Base-by-base conservation (phyloP, 2,329 filamentous ascomycete genomes). In the Phoma sp. region DNA sequence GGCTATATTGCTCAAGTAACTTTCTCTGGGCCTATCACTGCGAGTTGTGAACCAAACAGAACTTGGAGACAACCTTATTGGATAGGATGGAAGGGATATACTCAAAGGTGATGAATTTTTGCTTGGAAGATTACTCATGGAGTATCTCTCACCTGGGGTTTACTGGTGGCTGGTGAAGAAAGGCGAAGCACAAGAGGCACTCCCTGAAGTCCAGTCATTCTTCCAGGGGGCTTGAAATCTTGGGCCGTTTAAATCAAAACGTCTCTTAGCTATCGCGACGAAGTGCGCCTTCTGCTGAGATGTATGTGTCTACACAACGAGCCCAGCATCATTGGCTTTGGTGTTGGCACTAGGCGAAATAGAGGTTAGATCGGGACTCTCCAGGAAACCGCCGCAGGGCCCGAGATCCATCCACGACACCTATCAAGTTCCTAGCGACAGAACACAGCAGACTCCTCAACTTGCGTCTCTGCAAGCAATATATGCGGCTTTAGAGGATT, bases 121-220 rank as follows among this genome's bases (percentile, higher is more conserved):
- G 32, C 13, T 10, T 11, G 18, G 4, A 11, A 2, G 35, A 13
- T 30, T 46, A 46, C 52, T 55, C 46, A 41, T 49, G 46, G 41
- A 46, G 46, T n/a, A 37, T 46, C 30, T 45, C n/a, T 14, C 36
- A n/a, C n/a, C 9, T 25, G 40, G 7, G 10, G 36, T 39, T 55
- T 41, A 55, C 52, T 41, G 46, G 51, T 29, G 14, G 37, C 14
- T 37, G 36, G 52, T 46, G 46, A 55, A 55, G 52, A 24, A 32
- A 18, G 52, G 52, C 52, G 46, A 46, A 55, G 52, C 32, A 30
- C 8, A 23, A 25, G 46, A 50, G 47, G 52, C 52, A 41, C 46
- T 32, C 18, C 52, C 46, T 46, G 46, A 41, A 38, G 24, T 35
- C 13, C 3, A 18, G 41, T 50, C 52, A 55, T 23, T 38, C 24